Evolutionary conservation across 2,329 filamentous ascomycete genomes (phyloP).

Genomic region (Sclerotinia sclerotiorum): DNA sequence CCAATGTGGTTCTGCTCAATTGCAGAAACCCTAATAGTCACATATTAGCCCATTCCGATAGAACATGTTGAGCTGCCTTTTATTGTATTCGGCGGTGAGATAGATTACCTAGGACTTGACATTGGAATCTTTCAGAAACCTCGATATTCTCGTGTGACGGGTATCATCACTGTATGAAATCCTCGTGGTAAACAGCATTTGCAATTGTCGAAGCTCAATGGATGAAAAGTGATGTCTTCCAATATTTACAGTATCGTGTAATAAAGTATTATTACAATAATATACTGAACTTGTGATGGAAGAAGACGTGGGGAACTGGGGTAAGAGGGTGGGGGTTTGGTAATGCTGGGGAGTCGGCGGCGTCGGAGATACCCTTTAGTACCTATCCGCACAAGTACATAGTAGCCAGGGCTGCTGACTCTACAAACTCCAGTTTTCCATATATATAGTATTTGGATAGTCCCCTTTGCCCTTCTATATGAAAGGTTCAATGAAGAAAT

Average conservation of each 20-base stretch:
- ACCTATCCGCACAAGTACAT: too few species aligned
- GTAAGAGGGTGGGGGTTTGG: constrained; percentile 1
- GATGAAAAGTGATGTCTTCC: neutral
- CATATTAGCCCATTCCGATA: neutral
- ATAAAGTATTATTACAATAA: neutral
- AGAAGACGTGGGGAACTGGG: constrained; percentile 14
- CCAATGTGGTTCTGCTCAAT: constrained; percentile 17
- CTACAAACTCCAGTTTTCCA: too few species aligned
- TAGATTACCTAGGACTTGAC: constrained; percentile 19
- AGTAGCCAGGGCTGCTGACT: too few species aligned
- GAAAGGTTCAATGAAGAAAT: too few species aligned
- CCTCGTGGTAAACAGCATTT: constrained; percentile 10
- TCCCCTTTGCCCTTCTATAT: neutral
- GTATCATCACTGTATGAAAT: constrained; percentile 14
- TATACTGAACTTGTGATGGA: neutral
- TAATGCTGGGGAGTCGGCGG: too few species aligned
- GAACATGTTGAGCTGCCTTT: neutral
- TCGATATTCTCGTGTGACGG: constrained; percentile 9
- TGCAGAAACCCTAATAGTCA: constrained; percentile 13
- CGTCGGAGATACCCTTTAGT: too few species aligned
- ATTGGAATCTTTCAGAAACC: constrained; percentile 7
- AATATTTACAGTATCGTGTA: neutral
- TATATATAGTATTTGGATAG: neutral
- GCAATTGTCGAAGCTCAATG: neutral
- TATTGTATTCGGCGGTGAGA: neutral